These are phyloP conservation scores for Ustilago sp. DNA, from an alignment of 1,284 basidiomycete species.

Conservation along the genomic window DNA sequence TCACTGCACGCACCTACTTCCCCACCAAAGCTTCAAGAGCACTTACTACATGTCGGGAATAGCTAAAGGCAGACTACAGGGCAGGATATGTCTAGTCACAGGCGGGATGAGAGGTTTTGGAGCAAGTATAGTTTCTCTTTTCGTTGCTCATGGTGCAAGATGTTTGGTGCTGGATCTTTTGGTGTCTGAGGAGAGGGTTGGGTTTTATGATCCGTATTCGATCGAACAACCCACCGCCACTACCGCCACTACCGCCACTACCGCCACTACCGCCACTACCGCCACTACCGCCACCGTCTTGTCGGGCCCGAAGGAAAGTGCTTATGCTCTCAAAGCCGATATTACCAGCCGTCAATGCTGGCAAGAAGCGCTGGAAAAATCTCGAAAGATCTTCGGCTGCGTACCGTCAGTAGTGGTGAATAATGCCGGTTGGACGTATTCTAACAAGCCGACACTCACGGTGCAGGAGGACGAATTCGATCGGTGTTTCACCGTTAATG, in stretches of 20 bases:
- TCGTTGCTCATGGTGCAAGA: slow-evolving; percentile 17
- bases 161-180: slow-evolving; percentile 29
- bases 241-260: background rate
- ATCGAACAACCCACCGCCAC: background rate
- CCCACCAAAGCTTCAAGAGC: no score
- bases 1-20: no score
- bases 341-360: slow-evolving; percentile 22
- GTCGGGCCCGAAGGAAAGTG: background rate
- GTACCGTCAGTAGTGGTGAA: slow-evolving; percentile 33
- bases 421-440: slow-evolving; percentile 56
- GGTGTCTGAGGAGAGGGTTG: background rate
- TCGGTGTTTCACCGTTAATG: slow-evolving; percentile 40
- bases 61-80: background rate
- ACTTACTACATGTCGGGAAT: no score
- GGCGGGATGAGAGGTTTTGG: slow-evolving; percentile 42
- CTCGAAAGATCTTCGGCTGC: slow-evolving; percentile 2
- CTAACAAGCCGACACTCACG: slow-evolving; percentile 33
- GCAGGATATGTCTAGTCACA: slow-evolving; percentile 24
- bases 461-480: slow-evolving; percentile 46
- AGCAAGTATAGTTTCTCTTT: slow-evolving; percentile 28
- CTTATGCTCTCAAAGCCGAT: slow-evolving; percentile 29
- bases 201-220: slow-evolving; percentile 18
- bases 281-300: background rate
- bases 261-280: no score
- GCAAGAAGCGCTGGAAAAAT: background rate